These are phyloP conservation scores for Akanthomyces uredinophilus DNA, from an alignment of 2,329 filamentous ascomycete species.

Conservation along the genomic window DNA sequence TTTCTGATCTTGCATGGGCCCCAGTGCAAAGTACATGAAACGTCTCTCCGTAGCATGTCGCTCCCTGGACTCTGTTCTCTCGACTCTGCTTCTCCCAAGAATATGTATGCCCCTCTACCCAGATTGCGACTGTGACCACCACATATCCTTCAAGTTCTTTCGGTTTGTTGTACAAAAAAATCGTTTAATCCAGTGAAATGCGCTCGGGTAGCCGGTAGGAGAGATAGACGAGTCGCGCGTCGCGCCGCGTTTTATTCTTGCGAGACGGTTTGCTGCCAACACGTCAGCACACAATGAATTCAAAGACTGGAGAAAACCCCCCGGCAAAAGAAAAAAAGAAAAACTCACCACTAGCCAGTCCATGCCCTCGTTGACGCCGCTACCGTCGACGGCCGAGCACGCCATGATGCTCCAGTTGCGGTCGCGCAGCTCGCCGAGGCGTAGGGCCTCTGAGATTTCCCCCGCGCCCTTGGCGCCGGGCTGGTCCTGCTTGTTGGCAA, in stretches of 20 bases:
- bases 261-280: constrained; percentile 30
- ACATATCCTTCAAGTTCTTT: neutral
- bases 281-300: neutral
- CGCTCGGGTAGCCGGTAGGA: neutral
- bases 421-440: constrained; percentile 84
- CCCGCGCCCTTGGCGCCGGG: constrained; percentile 93
- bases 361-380: constrained; percentile 95
- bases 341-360: constrained; percentile 86
- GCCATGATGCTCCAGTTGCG: constrained; percentile 99
- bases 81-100: neutral
- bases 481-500: constrained; percentile 99
- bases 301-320: neutral
- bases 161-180: neutral
- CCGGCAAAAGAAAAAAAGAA: too few relatives aligned
- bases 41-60: neutral
- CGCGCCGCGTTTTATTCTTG: neutral
- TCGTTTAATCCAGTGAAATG: neutral
- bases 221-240: neutral
- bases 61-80: neutral
- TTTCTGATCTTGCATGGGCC: too few relatives aligned
- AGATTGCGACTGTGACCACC: constrained; percentile 22
- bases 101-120: constrained; percentile 21
- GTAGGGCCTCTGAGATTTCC: constrained; percentile 91
- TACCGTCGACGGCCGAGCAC: constrained; percentile 92
- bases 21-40: neutral